Percentiles rank a stretch among this genome's conserved stretches.
phyloP scores from a whole-genome alignment of 2,329 filamentous ascomycete genomes.

The Alternaria sp. region DNA sequence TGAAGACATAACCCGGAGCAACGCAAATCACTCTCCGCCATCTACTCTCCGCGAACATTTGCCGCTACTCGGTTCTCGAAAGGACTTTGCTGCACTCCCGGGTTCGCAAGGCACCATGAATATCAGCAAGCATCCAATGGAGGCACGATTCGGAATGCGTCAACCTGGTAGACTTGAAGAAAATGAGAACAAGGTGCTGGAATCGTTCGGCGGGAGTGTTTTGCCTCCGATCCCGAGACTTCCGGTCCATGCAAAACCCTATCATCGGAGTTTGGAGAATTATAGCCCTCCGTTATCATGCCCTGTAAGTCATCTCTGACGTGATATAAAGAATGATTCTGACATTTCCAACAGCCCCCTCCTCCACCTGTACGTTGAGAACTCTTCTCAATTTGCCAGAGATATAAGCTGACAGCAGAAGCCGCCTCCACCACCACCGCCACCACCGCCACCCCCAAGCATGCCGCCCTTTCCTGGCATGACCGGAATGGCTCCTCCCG shows the following conservation, averaged over 20 bases:
- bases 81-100: neutral
- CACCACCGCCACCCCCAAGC: neutral
- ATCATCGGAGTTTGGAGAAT: neutral
- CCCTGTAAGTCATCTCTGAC: neutral
- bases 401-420: neutral
- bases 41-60: neutral
- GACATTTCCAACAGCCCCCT: neutral
- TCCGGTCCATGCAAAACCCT: neutral
- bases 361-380: slow-evolving; percentile 6
- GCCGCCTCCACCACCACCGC: slow-evolving; percentile 26
- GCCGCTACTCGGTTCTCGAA: neutral
- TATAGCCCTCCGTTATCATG: neutral
- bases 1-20: neutral
- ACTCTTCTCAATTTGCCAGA: neutral
- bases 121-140: rapidly evolving
- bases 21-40: neutral
- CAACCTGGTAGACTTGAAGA: too few relatives aligned
- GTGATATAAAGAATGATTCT: neutral
- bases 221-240: rapidly evolving
- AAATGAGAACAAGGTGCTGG: neutral
- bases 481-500: slow-evolving; percentile 7
- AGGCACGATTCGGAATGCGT: neutral
- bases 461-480: neutral
- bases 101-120: neutral
- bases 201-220: too few relatives aligned